Conservation (phyloP, 2,329 filamentous ascomycete species). For the Escovopsis sp. region DNA sequence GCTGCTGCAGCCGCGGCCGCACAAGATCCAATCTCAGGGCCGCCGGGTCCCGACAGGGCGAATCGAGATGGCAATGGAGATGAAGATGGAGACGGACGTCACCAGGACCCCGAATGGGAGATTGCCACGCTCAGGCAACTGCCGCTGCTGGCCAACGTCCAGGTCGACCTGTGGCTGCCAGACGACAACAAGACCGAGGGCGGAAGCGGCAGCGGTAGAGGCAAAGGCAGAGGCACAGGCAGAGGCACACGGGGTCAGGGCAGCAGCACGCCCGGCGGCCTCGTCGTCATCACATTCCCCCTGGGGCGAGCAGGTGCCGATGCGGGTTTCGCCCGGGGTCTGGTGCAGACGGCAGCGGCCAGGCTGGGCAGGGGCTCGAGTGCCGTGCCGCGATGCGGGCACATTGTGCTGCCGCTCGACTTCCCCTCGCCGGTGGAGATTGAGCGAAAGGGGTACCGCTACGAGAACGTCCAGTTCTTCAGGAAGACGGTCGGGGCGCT, state of each 20-base stretch:
- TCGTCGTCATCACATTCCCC: conserved; percentile 53
- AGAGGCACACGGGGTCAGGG: too few species aligned
- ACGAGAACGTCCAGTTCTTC: conserved; percentile 51
- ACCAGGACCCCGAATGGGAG: conserved; percentile 36
- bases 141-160: conserved; percentile 56
- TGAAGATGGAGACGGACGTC: too few species aligned
- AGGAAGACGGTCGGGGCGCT: conserved; percentile 39
- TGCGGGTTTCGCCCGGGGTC: conserved; percentile 29
- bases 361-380: conserved; percentile 32
- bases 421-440: conserved; percentile 44
- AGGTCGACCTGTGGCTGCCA: conserved; percentile 53
- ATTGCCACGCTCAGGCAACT: conserved; percentile 58
- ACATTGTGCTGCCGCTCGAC: conserved; percentile 52
- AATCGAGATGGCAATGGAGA: too few species aligned
- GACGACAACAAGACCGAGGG: conserved; percentile 38
- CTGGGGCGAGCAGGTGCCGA: conserved; percentile 25
- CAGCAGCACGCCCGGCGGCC: conserved; percentile 38
- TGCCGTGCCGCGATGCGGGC: conserved; percentile 38
- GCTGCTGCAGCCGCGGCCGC: conserved; percentile 25
- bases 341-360: conserved; percentile 29
- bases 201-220: too few species aligned
- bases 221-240: too few species aligned
- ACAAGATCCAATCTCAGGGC: not conserved
- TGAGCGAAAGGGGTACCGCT: conserved; percentile 41
- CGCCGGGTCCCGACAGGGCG: too few species aligned